Conservation (phyloP, 2,329 filamentous ascomycete genomes). For the Ophiostoma fasciatum region DNA sequence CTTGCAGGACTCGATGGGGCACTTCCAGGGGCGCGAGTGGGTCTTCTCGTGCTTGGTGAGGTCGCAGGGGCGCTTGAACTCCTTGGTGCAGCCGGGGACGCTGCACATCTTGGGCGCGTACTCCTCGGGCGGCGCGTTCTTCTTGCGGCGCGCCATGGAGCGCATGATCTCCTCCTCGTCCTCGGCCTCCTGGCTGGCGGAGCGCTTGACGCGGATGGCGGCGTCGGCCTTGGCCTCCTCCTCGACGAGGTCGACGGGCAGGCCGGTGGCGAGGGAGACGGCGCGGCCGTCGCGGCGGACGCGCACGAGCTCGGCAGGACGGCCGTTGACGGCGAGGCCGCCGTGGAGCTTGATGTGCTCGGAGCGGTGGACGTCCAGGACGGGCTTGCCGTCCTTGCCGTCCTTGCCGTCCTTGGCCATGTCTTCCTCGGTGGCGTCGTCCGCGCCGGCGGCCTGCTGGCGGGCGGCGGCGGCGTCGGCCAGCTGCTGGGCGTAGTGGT, state of each 20-base stretch:
- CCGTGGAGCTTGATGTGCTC: conserved; percentile 71
- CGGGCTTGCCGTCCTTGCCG: too few relatives aligned
- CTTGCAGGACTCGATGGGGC: conserved; percentile 66
- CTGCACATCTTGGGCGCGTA: conserved; percentile 66
- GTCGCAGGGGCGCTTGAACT: conserved; percentile 95
- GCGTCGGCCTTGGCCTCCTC: conserved; percentile 32
- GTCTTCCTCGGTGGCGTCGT: too few relatives aligned
- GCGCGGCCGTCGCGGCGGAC: conserved; percentile 66
- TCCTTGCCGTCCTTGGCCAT: conserved; percentile 19
- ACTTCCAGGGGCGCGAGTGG: conserved; percentile 94
- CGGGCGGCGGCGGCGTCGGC: conserved; percentile 53
- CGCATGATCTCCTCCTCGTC: conserved; percentile 74
- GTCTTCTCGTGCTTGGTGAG: conserved; percentile 98
- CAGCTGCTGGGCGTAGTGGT: conserved; percentile 75
- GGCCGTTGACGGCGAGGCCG: conserved; percentile 67
- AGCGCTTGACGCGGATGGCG: conserved; percentile 46
- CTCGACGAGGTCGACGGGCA: conserved; percentile 49
- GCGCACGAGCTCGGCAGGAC: conserved; percentile 70
- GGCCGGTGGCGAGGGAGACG: conserved; percentile 60
- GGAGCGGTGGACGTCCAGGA: conserved; percentile 17
- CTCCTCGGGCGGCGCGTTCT: conserved; percentile 76
- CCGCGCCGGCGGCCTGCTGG: too few relatives aligned
- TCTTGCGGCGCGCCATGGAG: conserved; percentile 92
- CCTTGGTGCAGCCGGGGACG: conserved; percentile 65
- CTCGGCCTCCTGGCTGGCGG: conserved; percentile 52